Base-by-base conservation (phyloP, 2,329 filamentous ascomycete species). In the Sclerotinia nivalis region DNA sequence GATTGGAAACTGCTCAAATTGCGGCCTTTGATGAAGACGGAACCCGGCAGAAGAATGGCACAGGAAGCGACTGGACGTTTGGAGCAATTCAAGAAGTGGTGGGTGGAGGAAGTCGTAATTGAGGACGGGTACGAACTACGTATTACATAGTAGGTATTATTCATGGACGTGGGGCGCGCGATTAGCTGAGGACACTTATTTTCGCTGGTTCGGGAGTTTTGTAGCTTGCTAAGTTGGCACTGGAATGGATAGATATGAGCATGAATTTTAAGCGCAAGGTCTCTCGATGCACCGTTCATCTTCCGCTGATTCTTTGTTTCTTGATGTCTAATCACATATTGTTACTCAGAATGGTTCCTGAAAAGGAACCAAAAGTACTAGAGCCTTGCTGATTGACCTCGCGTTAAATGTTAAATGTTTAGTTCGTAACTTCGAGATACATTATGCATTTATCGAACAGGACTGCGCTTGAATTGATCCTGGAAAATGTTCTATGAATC, bases 1-100 rank as follows among this genome's bases (percentile, higher is more conserved):
- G 86, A 87, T 56, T 89, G 91, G 66, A 96, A 96, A 82, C 81
- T 96, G 72, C 80, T 92, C 72, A 84, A 82, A 43, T 31, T 75
- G 37, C 74, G 84, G 75, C 80, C 78, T 13, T 83, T 87, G 83
- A 89, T 89, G 86, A 89, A 89, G 83, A 89, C 87, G 65, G 81
- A 80, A 0, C 80, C 83, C 22, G 88, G 88, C 22, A 80, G 81
- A 72, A 76, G 78, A 74, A 77, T 89, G 78, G 87, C 86, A 0
- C 78, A 73, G 71, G 83, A 84, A 76, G 81, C 85, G 76, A 86
- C 84, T 1, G 78, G 81, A 74, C 81, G 84, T 72, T 78, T 90
- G 76, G 75, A 76, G 71, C 71, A 79, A 52, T 87, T 89, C 78
- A 81, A 82, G 77, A 78, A 80, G 69, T 88, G 86, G 87, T 89